phyloP scores from a whole-genome alignment of 768 basidiomycete genomes.

The Mycena amicta region DNA sequence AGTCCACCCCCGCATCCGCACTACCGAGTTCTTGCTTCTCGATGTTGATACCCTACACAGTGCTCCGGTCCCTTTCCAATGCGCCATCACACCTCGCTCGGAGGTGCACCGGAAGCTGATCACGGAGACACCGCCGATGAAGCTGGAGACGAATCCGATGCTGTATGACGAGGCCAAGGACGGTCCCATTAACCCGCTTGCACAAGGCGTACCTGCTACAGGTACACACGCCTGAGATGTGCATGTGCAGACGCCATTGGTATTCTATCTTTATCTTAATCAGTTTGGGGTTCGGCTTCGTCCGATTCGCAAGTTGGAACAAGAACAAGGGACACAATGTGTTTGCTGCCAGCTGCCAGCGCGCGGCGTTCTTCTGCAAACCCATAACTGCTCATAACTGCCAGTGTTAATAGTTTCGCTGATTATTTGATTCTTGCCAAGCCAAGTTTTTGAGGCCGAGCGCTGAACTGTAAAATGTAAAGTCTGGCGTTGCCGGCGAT shows the following conservation, averaged over 20 bases:
- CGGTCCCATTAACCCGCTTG: neutral
- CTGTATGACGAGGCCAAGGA: conserved; percentile 10
- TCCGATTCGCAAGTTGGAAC: too few species aligned
- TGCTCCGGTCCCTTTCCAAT: conserved; percentile 22
- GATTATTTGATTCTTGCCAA: too few species aligned
- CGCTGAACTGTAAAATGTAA: too few species aligned
- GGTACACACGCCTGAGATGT: neutral
- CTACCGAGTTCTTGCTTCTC: neutral
- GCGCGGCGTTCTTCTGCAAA: too few species aligned
- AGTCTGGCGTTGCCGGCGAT: too few species aligned
- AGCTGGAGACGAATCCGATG: conserved; percentile 21
- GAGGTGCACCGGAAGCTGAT: conserved; percentile 14
- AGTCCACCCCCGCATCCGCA: neutral
- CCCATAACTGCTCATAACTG: too few species aligned
- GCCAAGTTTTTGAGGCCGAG: too few species aligned
- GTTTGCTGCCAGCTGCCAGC: too few species aligned
- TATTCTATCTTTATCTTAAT: too few species aligned
- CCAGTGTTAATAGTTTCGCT: too few species aligned
- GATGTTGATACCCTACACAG: conserved; percentile 2
- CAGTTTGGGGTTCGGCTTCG: too few species aligned
- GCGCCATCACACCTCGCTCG: conserved; percentile 23
- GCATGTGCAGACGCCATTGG: neutral
- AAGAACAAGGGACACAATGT: too few species aligned
- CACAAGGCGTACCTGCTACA: neutral
- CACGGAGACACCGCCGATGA: conserved; percentile 16